Conservation (phyloP, 768 basidiomycete species). For the Suillus cothurnatus region DNA sequence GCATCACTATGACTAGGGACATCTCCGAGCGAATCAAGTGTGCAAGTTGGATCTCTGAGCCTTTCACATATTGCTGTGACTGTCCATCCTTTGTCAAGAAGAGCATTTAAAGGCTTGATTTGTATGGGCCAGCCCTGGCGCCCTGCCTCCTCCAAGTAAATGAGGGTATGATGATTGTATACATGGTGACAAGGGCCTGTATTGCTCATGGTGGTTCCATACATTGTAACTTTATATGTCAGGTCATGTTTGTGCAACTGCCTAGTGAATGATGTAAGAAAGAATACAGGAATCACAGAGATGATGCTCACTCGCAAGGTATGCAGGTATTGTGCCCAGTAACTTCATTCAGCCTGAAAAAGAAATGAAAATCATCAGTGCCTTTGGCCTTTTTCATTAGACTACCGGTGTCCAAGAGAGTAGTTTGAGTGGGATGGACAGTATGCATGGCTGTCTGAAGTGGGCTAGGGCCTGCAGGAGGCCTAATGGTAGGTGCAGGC, state of each 20-base stretch:
- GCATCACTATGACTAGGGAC: background rate
- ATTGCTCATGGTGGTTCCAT: background rate
- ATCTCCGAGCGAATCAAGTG: background rate
- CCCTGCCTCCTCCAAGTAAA: background rate
- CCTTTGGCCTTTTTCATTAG: background rate
- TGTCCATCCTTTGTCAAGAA: background rate
- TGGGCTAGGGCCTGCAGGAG: background rate
- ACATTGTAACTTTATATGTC: background rate
- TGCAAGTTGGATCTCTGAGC: background rate
- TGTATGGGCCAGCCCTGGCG: background rate
- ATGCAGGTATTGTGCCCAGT: background rate
- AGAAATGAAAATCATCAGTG: background rate
- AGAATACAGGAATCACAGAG: background rate
- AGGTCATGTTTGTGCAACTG: background rate
- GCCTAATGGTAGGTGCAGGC: background rate
- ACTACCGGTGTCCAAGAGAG: background rate
- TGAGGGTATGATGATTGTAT: background rate
- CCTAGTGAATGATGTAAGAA: background rate
- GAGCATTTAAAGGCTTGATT: background rate
- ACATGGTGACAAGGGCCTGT: background rate
- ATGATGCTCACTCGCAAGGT: background rate
- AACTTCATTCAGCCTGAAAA: background rate
- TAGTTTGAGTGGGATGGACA: background rate
- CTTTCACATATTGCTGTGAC: background rate
- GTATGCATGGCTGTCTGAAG: background rate